Base-by-base conservation (phyloP, 306 rosid species). In the Luffa aegyptiaca region DNA sequence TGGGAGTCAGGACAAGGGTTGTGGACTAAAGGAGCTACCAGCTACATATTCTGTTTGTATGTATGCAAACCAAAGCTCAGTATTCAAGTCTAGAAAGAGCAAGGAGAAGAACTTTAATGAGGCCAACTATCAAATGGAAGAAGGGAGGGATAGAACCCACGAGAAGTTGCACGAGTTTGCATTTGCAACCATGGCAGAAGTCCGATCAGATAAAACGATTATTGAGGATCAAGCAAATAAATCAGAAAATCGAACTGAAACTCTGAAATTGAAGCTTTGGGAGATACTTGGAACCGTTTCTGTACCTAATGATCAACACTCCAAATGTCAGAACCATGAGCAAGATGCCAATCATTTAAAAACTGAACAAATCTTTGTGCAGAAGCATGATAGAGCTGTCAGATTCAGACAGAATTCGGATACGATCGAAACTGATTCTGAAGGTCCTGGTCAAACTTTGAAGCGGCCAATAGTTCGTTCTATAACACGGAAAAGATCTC, bases 351-450 rank as follows among this genome's bases (percentile, higher is more conserved):
- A 81, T 68, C 57, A 76, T 58, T 80, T 82, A 68, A 82, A 79
- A 36, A 83, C 81, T 10, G 84, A 86, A 87, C 88, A 83, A 64
- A 76, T 42, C 66, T 51, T 86, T 84, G 85, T 79, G 74, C 87
- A 80, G 77, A 80, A 81, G 80, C 90, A 77, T 80, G 83, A 75
- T 56, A 70, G 63, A 62, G 84, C 79, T 66, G 85, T 82, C 78
- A 84, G 82, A 82, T 51, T 77, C 49, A 88, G 80, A 77, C 93
- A 91, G 68, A 89, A 84, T 81, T 95, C 99, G 0, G 97, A 95
- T 83, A 83, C 94, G 18, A 93, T 93, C 81, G 99, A 93, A 89
- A 88, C 93, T 52, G 97, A 91, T 84, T 93, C 97, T 66, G 96
- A 95, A 88, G 84, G 84, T 86, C 83, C 88, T 39, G 86, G 81